Conservation (phyloP, 768 basidiomycete genomes). For the Termitomyces sp. region DNA sequence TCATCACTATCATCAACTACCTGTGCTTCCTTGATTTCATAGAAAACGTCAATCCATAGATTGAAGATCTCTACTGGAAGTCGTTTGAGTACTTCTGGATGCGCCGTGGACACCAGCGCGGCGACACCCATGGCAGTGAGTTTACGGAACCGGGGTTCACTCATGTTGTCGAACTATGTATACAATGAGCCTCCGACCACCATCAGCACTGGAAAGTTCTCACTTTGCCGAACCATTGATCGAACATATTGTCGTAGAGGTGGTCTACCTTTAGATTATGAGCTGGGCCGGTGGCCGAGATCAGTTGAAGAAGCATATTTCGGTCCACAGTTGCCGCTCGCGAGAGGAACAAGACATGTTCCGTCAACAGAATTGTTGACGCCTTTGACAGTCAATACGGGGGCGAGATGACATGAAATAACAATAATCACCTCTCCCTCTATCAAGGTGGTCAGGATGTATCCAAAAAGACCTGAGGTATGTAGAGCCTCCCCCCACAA, state of each 20-base stretch:
- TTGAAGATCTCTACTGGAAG: slow-evolving; percentile 78
- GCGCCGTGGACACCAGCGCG: slow-evolving; percentile 70
- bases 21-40: slow-evolving; percentile 77
- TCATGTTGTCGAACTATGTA: slow-evolving; percentile 85
- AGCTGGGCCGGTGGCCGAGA: slow-evolving; percentile 56
- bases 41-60: slow-evolving; percentile 87
- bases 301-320: slow-evolving; percentile 67
- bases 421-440: slow-evolving; percentile 62
- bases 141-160: slow-evolving; percentile 82
- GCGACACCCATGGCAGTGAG: slow-evolving; percentile 82
- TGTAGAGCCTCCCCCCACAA: slow-evolving; percentile 78
- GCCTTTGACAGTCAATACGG: slow-evolving; percentile 28
- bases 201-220: slow-evolving; percentile 13
- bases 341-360: slow-evolving; percentile 72
- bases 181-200: slow-evolving; percentile 6
- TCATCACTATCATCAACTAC: slow-evolving; percentile 35
- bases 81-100: slow-evolving; percentile 68
- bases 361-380: slow-evolving; percentile 51
- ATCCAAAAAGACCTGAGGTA: slow-evolving; percentile 67
- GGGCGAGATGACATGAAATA: slow-evolving; percentile 7
- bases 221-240: slow-evolving; percentile 84
- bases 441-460: slow-evolving; percentile 55
- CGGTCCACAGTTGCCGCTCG: slow-evolving; percentile 69
- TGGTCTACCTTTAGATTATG: slow-evolving; percentile 48
- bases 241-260: slow-evolving; percentile 65